These are phyloP conservation scores for Nemophila menziesii DNA, from an alignment of 257 asterid genomes.

Conservation along the genomic window DNA sequence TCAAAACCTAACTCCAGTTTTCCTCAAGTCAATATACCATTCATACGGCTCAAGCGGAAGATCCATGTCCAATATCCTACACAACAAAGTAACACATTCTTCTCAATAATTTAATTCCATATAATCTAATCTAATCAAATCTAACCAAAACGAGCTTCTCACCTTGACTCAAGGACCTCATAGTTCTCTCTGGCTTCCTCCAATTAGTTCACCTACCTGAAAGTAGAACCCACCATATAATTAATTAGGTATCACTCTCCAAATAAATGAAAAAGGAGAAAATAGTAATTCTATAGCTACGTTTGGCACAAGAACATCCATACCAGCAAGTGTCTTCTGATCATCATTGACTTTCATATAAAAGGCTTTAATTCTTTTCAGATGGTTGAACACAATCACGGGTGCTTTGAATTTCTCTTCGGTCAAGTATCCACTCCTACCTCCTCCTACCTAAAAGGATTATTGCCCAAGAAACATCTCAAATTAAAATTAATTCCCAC, in stretches of 20 bases:
- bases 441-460: no score
- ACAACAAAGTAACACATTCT: background rate
- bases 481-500: no score
- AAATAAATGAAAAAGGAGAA: background rate
- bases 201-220: conserved; percentile 96
- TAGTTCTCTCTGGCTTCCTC: conserved; percentile 98
- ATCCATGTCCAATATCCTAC: conserved; percentile 67
- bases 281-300: conserved; percentile 14
- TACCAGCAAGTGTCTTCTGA: conserved; percentile 89
- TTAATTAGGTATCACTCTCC: background rate
- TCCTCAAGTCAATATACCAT: conserved; percentile 90
- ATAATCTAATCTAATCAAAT: no score
- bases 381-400: conserved; percentile 90
- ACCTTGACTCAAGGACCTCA: conserved; percentile 71
- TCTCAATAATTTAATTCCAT: conserved; percentile 7
- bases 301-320: conserved; percentile 99
- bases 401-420: conserved; percentile 88
- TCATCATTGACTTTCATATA: conserved; percentile 97
- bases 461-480: no score
- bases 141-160: conserved; percentile 3
- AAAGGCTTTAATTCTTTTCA: conserved; percentile 82
- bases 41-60: conserved; percentile 83
- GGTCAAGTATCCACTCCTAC: no score
- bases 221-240: background rate
- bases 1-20: no score